Evolutionary conservation across 257 asterid genomes (phyloP).

Genomic region (Schizonepeta tenuifolia): DNA sequence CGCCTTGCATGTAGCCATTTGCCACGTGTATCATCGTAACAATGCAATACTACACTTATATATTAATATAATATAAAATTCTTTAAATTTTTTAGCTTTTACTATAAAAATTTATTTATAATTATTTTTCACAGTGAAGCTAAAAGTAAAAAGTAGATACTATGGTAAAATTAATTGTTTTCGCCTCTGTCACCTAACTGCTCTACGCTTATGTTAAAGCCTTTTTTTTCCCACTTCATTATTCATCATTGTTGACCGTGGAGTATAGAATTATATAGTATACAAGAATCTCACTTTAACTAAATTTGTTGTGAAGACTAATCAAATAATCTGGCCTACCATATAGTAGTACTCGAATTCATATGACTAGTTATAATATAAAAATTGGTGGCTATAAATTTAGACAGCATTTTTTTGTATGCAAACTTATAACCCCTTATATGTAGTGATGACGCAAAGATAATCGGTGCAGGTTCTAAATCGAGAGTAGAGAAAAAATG

Average conservation of each 20-base stretch:
- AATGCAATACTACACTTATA: no score
- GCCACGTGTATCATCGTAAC: background rate
- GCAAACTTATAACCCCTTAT: no score
- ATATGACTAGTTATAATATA: background rate
- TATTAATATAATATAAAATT: no score
- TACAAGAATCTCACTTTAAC: background rate
- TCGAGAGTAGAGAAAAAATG: conserved; percentile 32
- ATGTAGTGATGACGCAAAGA: no score
- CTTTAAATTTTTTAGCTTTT: no score
- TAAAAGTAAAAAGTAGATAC: background rate
- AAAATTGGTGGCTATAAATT: background rate
- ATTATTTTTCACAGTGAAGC: no score
- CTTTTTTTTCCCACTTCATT: background rate
- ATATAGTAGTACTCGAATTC: background rate
- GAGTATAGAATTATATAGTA: no score
- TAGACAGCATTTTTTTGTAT: background rate
- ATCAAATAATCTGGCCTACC: background rate
- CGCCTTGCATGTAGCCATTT: background rate
- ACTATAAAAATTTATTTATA: no score
- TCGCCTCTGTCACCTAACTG: background rate
- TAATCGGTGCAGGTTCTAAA: background rate
- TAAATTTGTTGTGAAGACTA: background rate
- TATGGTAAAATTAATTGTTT: background rate
- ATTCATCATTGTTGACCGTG: background rate
- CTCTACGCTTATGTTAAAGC: background rate